These are phyloP conservation scores for Auricularia sp. DNA, from an alignment of 768 basidiomycete genomes.

Conservation along the genomic window DNA sequence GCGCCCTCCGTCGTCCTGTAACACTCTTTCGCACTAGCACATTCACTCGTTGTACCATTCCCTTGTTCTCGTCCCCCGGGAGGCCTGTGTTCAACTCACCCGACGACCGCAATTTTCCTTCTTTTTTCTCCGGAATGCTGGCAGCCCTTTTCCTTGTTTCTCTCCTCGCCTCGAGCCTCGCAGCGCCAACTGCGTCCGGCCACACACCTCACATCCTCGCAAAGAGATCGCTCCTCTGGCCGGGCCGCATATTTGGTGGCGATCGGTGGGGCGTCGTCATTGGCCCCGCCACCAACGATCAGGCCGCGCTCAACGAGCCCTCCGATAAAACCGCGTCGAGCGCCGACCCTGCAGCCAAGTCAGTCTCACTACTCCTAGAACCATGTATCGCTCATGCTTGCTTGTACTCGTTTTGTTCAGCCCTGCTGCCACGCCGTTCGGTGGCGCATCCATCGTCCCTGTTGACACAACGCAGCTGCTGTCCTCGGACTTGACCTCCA, in stretches of 20 bases:
- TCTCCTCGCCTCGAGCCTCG: constrained; percentile 15
- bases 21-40: background rate
- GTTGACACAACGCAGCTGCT: background rate
- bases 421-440: background rate
- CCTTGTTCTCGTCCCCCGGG: background rate
- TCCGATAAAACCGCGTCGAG: background rate
- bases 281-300: constrained; percentile 15
- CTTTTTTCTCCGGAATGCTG: background rate
- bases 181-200: background rate
- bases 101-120: background rate
- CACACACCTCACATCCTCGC: constrained; percentile 9
- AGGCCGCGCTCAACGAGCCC: background rate
- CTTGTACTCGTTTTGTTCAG: background rate
- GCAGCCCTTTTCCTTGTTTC: constrained; percentile 14
- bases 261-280: constrained; percentile 49
- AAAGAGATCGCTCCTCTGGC: constrained; percentile 31
- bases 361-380: background rate
- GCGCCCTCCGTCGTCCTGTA: background rate
- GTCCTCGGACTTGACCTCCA: background rate
- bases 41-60: background rate
- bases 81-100: no score
- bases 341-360: background rate
- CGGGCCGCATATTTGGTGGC: constrained; percentile 38
- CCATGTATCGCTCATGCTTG: background rate
- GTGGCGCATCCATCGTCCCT: background rate